A percentile compares a stretch with the other conserved stretches of the same genome.
Conservation (phyloP, 2,329 filamentous ascomycete species). For the Claviceps sp. region DNA sequence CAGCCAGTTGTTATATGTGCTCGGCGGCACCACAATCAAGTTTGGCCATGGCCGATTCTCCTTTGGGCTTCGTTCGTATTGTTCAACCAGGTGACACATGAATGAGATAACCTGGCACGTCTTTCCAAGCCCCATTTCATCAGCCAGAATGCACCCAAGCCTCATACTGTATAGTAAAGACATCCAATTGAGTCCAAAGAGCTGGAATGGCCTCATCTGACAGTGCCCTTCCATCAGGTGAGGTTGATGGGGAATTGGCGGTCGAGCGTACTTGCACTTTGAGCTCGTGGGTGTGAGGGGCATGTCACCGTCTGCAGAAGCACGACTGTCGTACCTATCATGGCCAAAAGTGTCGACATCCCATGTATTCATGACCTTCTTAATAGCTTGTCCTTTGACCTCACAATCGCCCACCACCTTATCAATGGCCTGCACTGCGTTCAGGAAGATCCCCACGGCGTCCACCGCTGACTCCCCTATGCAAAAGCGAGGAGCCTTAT, state of each 20-base stretch:
- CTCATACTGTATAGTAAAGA: constrained; percentile 66
- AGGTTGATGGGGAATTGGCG: constrained; percentile 51
- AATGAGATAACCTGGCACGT: constrained; percentile 94
- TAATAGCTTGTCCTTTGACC: constrained; percentile 47
- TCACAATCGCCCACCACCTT: constrained; percentile 67
- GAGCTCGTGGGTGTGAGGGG: constrained; percentile 30
- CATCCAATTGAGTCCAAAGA: constrained; percentile 93
- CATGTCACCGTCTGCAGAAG: constrained; percentile 21
- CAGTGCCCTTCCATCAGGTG: constrained; percentile 62
- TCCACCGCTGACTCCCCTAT: constrained; percentile 41
- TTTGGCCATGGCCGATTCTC: constrained; percentile 48
- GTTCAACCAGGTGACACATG: constrained; percentile 67
- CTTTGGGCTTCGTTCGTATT: constrained; percentile 25
- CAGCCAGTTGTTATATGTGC: constrained; percentile 92
- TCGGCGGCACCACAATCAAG: constrained; percentile 81
- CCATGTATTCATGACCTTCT: constrained; percentile 32
- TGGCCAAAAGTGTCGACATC: constrained; percentile 35
- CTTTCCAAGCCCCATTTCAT: constrained; percentile 96
- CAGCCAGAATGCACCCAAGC: constrained; percentile 81
- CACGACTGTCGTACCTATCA: constrained; percentile 18
- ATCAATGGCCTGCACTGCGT: constrained; percentile 72
- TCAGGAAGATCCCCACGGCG: constrained; percentile 55
- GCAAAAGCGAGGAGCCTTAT: constrained; percentile 30
- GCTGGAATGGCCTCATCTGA: constrained; percentile 80
- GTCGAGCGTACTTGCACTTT: constrained; percentile 20